A percentile compares a stretch with the other conserved stretches of the same genome.
Evolutionary conservation across 192 early-diverging fungal species (phyloP).

Genomic region (Phlyctochytrium planicorne): DNA sequence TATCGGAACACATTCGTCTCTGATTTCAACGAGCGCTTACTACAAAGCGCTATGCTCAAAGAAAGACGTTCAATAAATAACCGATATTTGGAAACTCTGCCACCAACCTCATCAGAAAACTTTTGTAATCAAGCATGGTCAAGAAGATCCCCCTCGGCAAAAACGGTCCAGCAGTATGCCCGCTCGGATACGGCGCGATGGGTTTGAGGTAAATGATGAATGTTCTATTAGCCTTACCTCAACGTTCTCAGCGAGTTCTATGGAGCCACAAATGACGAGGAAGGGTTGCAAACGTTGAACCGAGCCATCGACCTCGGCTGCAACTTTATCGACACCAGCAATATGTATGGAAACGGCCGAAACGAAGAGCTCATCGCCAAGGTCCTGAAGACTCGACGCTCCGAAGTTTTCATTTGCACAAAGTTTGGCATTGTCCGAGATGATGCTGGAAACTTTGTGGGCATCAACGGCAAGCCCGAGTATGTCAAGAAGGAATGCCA

Average conservation of each 20-base stretch:
- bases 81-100: too few species aligned
- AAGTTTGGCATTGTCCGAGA: conserved; percentile 57
- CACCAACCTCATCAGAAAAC: too few species aligned
- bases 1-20: too few species aligned
- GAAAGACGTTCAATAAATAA: too few species aligned
- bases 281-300: conserved; percentile 12
- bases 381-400: conserved; percentile 45
- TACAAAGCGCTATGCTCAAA: too few species aligned
- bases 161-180: conserved; percentile 12
- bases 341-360: conserved; percentile 52
- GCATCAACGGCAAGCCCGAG: conserved; percentile 46
- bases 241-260: too few species aligned
- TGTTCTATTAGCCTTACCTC: too few species aligned
- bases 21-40: too few species aligned
- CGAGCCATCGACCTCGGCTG: conserved; percentile 28
- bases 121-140: conserved; percentile 4
- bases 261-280: conserved; percentile 15
- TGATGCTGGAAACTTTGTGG: not conserved
- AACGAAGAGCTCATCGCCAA: conserved; percentile 58
- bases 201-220: too few species aligned
- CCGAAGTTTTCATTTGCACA: conserved; percentile 55
- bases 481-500: conserved; percentile 50
- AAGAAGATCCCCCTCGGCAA: conserved; percentile 6
- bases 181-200: conserved; percentile 16
- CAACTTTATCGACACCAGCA: conserved; percentile 49